A percentile compares a stretch with the other conserved stretches of the same genome.
Evolutionary conservation across 306 rosid species (phyloP).

Genomic region (Begonia peltatifolia): DNA sequence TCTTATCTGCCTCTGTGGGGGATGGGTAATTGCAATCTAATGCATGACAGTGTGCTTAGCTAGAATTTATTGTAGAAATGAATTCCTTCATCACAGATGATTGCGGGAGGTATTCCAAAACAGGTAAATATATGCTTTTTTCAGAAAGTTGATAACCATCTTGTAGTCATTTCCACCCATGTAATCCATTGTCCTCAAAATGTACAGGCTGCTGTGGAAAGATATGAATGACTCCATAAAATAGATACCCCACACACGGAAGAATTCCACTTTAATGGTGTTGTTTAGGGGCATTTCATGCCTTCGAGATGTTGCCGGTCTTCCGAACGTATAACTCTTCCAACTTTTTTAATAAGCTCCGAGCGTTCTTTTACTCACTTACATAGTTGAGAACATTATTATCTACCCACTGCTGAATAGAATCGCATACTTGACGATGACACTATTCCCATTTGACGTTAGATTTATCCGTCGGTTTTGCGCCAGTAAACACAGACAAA

Average conservation of each 20-base stretch:
- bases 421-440: too few species aligned
- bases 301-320: too few species aligned
- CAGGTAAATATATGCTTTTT: neutral
- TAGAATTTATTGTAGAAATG: neutral
- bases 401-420: too few species aligned
- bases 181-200: neutral
- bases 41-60: neutral
- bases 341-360: too few species aligned
- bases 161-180: neutral
- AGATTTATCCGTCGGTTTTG: too few species aligned
- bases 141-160: neutral
- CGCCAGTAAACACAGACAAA: too few species aligned
- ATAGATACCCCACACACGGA: neutral
- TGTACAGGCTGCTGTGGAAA: neutral
- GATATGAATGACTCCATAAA: neutral
- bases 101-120: neutral
- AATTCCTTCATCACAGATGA: neutral
- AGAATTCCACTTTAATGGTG: neutral
- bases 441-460: too few species aligned
- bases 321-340: too few species aligned
- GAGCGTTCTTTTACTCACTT: too few species aligned
- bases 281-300: too few species aligned
- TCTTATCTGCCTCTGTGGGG: neutral
- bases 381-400: too few species aligned
- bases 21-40: neutral